Base-by-base conservation (phyloP, 768 basidiomycete genomes). In the Floccularia luteovirens region DNA sequence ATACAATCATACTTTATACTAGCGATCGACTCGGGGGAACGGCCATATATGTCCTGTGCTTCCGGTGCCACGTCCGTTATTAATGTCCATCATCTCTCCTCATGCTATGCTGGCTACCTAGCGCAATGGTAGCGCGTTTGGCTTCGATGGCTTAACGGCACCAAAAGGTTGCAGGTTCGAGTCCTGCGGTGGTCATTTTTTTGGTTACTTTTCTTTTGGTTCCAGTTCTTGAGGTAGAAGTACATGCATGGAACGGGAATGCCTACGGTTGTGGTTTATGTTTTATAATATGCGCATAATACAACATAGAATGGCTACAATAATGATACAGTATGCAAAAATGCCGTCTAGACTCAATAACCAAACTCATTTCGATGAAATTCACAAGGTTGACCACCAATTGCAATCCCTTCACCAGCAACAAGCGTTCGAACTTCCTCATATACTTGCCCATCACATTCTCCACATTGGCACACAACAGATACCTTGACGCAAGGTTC, bases 91-190 rank as follows among this genome's bases (percentile, higher is more conserved):
- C n/a, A n/a, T n/a, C n/a, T n/a, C n/a, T n/a, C n/a, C n/a, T n/a
- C n/a, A n/a, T n/a, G n/a, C n/a, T n/a, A n/a, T n/a, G 12, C 66
- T 61, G 79, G 77, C 75, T 79, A 76, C 81, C 80, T 87, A 67
- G 83, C 84, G 81, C 84, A 86, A 87, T 86, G 84, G 84, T 85
- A 87, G 84, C 84, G 84, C 84, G 82, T 87, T 84, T 86, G 83
- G 83, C 83, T 87, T 87, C 84, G 82, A 84, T 74, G 52, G 79
- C 77, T 68, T 48, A 62, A 65, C 62, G 77, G 66, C 47, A 88
- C 84, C 85, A 86, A 85, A 82, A 87, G 86, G 85, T 81, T 88
- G 85, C 84, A 88, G 85, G 86, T 88, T 88, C 85, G 83, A 88
- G 82, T 84, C 85, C 85, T 86, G 85, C 82, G 79, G 82, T 82